A percentile compares a stretch with the other conserved stretches of the same genome.
Conservation (phyloP, 1,284 basidiomycete genomes). For the Cryptococcus sp. region DNA sequence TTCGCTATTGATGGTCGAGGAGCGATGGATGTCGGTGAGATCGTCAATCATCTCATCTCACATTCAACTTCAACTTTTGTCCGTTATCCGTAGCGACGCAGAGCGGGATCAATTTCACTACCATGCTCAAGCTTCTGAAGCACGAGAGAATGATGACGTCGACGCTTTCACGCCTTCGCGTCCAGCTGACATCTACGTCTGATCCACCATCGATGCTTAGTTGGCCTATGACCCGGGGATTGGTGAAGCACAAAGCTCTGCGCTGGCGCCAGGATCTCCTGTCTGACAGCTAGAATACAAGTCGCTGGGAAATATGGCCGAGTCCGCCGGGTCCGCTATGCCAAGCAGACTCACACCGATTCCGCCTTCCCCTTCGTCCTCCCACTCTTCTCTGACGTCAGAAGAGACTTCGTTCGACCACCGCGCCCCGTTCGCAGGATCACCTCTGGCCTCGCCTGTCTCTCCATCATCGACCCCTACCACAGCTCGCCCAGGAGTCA, state of each 20-base stretch:
- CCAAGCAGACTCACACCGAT: constrained; percentile 1
- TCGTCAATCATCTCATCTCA: neutral
- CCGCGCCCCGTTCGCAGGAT: neutral
- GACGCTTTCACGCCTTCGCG: no score
- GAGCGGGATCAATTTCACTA: constrained; percentile 6
- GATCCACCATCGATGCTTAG: no score
- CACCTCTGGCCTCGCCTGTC: neutral
- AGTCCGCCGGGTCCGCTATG: neutral
- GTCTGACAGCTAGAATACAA: no score
- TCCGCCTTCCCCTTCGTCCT: constrained; percentile 11
- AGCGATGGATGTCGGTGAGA: neutral
- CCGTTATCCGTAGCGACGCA: neutral
- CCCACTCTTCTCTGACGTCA: constrained; percentile 16
- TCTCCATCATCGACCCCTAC: neutral
- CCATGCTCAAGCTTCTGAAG: neutral
- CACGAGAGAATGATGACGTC: constrained; percentile 7
- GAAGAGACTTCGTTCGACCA: constrained; percentile 20
- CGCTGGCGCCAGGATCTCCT: no score
- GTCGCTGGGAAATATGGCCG: no score
- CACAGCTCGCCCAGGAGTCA: neutral
- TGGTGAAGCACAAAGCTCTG: no score
- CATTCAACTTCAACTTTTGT: neutral
- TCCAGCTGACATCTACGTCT: no score
- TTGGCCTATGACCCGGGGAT: no score
- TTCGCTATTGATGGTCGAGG: neutral